Conservation (phyloP, 2,329 filamentous ascomycete genomes). For the Fusarium tuaranense region DNA sequence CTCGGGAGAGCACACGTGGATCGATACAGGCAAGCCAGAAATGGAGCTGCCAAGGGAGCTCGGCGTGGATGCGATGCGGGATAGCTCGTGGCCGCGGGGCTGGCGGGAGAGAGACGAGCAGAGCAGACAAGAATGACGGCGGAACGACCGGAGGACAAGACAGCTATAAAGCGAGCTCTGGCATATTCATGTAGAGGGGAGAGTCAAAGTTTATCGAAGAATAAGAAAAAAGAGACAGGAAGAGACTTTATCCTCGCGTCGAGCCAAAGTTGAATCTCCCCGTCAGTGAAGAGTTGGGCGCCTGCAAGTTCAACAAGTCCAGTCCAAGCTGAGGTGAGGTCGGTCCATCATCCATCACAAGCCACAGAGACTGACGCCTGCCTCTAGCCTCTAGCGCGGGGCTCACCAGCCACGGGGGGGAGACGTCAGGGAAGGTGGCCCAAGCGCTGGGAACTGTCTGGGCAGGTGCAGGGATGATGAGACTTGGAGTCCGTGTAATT, state of each 20-base stretch:
- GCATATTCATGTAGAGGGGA: constrained; percentile 26
- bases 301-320: background rate
- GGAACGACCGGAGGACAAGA: constrained; percentile 15
- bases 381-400: constrained; percentile 19
- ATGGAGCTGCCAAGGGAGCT: background rate
- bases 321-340: constrained; percentile 14
- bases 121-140: constrained; percentile 25
- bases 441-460: constrained; percentile 23
- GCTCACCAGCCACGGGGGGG: constrained; percentile 18
- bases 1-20: background rate
- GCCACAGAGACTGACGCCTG: background rate
- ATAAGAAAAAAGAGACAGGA: constrained; percentile 5
- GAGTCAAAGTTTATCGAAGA: background rate
- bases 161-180: constrained; percentile 29
- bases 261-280: background rate
- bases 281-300: constrained; percentile 6
- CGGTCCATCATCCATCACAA: constrained; percentile 38
- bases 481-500: constrained; percentile 7
- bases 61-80: background rate
- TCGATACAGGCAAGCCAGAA: constrained; percentile 1
- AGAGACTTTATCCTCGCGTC: background rate
- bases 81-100: constrained; percentile 25
- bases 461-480: background rate
- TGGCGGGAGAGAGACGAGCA: constrained; percentile 18
- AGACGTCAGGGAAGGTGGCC: constrained; percentile 42